Base-by-base conservation (phyloP, 352 stramenopile species). In the Phytophthora hybrid region DNA sequence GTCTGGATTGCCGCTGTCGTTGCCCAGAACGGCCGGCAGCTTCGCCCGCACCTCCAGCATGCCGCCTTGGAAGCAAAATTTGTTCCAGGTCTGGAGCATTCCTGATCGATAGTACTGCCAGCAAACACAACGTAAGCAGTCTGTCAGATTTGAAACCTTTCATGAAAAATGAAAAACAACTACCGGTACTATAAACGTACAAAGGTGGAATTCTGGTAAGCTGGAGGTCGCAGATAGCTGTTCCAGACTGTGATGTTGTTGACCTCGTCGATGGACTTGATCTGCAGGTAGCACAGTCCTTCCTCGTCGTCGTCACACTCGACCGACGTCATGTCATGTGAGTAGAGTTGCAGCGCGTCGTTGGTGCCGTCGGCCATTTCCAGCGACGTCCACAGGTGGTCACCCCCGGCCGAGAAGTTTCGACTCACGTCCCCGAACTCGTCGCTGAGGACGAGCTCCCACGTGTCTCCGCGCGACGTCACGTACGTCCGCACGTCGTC, bases 71-170 rank as follows among this genome's bases (percentile, higher is more conserved):
- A 98, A 97, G 77, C 93, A 98, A 70, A 98, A 98, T 54, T 98
- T 98, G 73, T 98, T 97, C 93, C 93, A 98, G 0, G 71, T 86
- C 74, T 98, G 92, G 6, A 98, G 41, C 93, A 98, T 98, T 1
- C 89, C 96, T 37, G 88, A 88, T 19, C 79, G 75, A 62, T 88
- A 93, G 59, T 84, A 86, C 76, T 94, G 88, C 47, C 57, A 52
- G 58, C 66, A 49, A n/a, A 60, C 8, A 39, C 10, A 41, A 13
- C 10, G 34, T 41, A 41, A 41, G 34, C 34, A 41, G 9, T 5
- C 34, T 4, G 23, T 26, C 23, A 26, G 23, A 41, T 5, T 14
- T 4, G 5, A 41, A 14, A 18, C 59, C 4, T 19, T 49, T 49
- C 51, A 47, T 13, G 23, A 26, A 26, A 26, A 26, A 26, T 26